Base-by-base conservation (phyloP, 2,329 filamentous ascomycete species). In the Aspergillus oerlinghausenensis region DNA sequence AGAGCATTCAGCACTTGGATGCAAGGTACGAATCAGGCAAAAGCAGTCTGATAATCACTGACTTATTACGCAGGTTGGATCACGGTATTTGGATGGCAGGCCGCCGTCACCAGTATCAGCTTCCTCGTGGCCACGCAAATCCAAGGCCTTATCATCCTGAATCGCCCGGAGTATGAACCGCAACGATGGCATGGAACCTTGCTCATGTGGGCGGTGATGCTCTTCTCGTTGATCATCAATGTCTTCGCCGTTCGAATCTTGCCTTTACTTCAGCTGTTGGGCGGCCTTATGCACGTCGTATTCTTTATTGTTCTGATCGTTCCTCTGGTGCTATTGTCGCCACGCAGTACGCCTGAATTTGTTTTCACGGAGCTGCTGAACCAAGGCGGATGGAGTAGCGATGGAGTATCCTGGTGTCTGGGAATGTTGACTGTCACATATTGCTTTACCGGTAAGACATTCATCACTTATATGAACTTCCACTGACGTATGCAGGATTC, bases 61-160 rank as follows among this genome's bases (percentile, higher is more conserved):
- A 29, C 40, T 43, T 9, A 9, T 2, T 1, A 25, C 2, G 14
- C 63, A 67, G 74, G 73, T 3, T 77, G 74, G 75, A 63, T 76
- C 7, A 77, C 75, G 1, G 77, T 74, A 73, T 71, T 75, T 49
- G 73, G 69, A 35, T 77, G 75, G 69, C 66, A 76, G 10, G 69
- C 70, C 2, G 62, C 69, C 8, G 65, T 73, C 2, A 67, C 71
- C 1, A 68, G 68, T n/a, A 66, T 69, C 17, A 66, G 70, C 19
- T 75, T 73, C 57, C 66, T 63, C 2, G 72, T 70, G 1, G 67
- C 70, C 1, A 70, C 71, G 26, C 69, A 74, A 60, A 67, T 75
- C 17, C 71, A 73, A 42, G 68, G 66, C 8, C 53, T 75, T 14
- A 68, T 68, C 14, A 64, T 64, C 10, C 60, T 67, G 3, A 70